Percentiles rank a stretch among this genome's conserved stretches.
These are phyloP conservation scores for Monosporascus sp. DNA, from an alignment of 2,329 filamentous ascomycete species.

Conservation along the genomic window DNA sequence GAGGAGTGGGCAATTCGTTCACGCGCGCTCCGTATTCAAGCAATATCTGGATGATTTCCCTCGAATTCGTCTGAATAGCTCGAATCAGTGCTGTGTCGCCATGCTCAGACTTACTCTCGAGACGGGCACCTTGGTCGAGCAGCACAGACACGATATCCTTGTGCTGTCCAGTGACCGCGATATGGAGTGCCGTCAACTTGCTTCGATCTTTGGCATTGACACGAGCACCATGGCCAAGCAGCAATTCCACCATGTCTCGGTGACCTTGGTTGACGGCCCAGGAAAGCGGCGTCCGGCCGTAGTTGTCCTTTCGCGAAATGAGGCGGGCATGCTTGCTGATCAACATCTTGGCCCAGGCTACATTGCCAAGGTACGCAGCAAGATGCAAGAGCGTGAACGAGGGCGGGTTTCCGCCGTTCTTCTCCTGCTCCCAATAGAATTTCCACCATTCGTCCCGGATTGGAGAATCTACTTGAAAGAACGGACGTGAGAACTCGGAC, in stretches of 20 bases:
- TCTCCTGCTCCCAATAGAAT: slow-evolving; percentile 19
- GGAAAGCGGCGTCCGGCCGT: too few relatives aligned
- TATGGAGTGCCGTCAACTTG: too few relatives aligned
- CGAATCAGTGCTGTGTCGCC: slow-evolving; percentile 1
- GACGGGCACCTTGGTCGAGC: too few relatives aligned
- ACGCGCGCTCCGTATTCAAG: slow-evolving; percentile 14
- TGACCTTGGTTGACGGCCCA: too few relatives aligned
- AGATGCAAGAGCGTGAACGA: slow-evolving; percentile 22
- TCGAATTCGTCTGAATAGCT: slow-evolving; percentile 3
- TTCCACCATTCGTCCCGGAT: slow-evolving; percentile 20
- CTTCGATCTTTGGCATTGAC: too few relatives aligned
- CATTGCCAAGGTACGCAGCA: slow-evolving; percentile 19
- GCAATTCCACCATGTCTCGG: too few relatives aligned
- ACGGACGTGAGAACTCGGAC: slow-evolving; percentile 21
- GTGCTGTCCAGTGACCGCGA: too few relatives aligned
- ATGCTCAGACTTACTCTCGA: not conserved
- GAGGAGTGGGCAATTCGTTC: slow-evolving; percentile 10
- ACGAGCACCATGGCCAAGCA: too few relatives aligned
- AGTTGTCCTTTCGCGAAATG: slow-evolving; percentile 2
- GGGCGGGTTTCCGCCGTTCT: slow-evolving; percentile 17
- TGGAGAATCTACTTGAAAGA: slow-evolving; percentile 16
- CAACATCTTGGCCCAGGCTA: slow-evolving; percentile 19
- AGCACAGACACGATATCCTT: too few relatives aligned
- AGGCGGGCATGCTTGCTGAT: slow-evolving; percentile 13
- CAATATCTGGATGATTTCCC: slow-evolving; percentile 13